Percentiles rank a stretch among this genome's conserved stretches.
Conservation (phyloP, 148 eudicot species). For the Silene conica region DNA sequence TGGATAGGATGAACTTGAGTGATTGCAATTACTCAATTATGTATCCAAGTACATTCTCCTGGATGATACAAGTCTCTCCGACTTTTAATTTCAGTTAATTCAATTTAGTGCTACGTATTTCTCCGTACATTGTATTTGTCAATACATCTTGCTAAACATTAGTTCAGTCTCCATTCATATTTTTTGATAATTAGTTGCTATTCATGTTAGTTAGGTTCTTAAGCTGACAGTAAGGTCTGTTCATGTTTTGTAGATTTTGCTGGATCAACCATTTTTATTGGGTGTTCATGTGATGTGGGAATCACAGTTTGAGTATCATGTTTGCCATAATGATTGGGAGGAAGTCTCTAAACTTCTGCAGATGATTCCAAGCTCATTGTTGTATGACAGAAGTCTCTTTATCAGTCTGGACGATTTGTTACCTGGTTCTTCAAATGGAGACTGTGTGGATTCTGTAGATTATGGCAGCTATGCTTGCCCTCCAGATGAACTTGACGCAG, state of each 20-base stretch:
- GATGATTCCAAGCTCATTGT: conserved; percentile 56
- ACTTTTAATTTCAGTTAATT: neutral
- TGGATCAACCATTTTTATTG: conserved; percentile 74
- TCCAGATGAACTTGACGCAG: conserved; percentile 66
- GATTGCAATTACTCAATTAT: neutral
- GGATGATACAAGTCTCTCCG: neutral
- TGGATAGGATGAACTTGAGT: conserved; percentile 1
- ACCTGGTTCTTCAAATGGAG: conserved; percentile 42
- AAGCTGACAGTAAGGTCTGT: neutral
- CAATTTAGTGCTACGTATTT: neutral
- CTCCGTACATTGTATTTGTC: neutral
- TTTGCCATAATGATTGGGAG: conserved; percentile 80
- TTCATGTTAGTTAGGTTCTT: neutral
- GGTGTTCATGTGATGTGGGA: conserved; percentile 86
- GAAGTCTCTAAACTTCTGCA: conserved; percentile 70
- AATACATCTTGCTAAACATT: neutral
- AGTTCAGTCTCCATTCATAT: neutral
- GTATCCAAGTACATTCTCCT: neutral
- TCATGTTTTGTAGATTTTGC: conserved; percentile 25
- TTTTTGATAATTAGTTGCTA: neutral
- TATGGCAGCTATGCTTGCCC: conserved; percentile 49
- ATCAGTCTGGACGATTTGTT: conserved; percentile 64
- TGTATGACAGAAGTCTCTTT: conserved; percentile 52
- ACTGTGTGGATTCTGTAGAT: conserved; percentile 37
- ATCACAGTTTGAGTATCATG: conserved; percentile 84